Conservation (phyloP, 2,329 filamentous ascomycete genomes). For the Colletotrichum noveboracense region DNA sequence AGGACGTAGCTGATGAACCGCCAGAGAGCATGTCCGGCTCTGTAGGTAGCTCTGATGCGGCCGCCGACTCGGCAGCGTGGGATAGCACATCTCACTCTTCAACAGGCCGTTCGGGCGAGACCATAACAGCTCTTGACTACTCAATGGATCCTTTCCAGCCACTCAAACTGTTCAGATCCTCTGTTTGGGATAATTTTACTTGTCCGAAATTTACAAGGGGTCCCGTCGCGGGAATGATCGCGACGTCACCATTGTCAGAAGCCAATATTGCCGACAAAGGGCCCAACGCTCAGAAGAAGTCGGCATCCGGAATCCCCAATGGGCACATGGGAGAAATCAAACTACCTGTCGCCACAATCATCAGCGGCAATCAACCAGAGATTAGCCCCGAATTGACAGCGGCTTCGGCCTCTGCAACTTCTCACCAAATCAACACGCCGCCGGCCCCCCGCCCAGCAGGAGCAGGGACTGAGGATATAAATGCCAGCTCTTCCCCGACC, state of each 20-base stretch:
- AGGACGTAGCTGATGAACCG: constrained; percentile 55
- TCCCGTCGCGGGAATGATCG: background rate
- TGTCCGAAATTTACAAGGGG: background rate
- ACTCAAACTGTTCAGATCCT: background rate
- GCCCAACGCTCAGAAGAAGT: background rate
- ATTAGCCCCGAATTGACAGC: background rate
- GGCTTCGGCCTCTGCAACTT: background rate
- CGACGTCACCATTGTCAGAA: background rate
- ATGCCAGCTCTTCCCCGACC: constrained; percentile 23
- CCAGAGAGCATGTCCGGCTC: background rate
- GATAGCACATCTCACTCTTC: background rate
- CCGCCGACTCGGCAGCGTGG: background rate
- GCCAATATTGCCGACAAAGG: background rate
- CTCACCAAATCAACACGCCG: background rate
- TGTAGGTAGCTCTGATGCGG: no score
- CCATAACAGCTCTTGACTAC: background rate
- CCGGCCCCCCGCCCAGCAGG: background rate
- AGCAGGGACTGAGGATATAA: background rate
- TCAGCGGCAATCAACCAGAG: background rate
- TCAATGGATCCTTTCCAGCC: background rate
- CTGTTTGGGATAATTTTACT: background rate
- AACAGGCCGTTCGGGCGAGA: background rate
- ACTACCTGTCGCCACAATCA: background rate
- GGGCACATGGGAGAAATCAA: background rate
- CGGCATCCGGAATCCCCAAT: background rate